A percentile compares a stretch with the other conserved stretches of the same genome.
Evolutionary conservation across 805 yeast genomes (phyloP).

Genomic region (Dipodascopsis uninucleata): DNA sequence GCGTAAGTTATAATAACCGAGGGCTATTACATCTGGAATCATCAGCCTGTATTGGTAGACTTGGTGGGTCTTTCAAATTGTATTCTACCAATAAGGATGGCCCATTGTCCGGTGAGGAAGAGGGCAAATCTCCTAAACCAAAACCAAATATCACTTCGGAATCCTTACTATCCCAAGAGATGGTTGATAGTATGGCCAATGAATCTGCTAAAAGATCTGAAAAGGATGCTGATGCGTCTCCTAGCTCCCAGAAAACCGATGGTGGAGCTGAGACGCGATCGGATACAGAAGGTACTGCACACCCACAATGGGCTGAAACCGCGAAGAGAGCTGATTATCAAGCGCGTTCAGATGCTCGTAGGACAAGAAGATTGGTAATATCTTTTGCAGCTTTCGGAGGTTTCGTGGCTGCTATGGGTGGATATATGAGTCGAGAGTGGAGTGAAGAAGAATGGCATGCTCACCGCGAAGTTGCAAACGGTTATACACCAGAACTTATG

Average conservation of each 20-base stretch:
- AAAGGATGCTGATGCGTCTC: constrained; percentile 7
- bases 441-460: constrained; percentile 61
- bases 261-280: constrained; percentile 24
- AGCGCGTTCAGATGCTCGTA: constrained; percentile 34
- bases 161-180: constrained; percentile 20
- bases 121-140: constrained; percentile 22
- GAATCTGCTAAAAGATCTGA: not conserved
- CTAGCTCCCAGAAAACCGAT: constrained; percentile 24
- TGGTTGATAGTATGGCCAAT: constrained; percentile 15
- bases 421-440: constrained; percentile 24
- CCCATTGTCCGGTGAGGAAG: too few relatives aligned
- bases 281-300: constrained; percentile 13
- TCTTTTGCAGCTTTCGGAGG: constrained; percentile 7
- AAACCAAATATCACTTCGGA: constrained; percentile 24
- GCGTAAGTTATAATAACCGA: too few relatives aligned
- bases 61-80: too few relatives aligned
- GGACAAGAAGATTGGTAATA: constrained; percentile 13
- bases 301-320: constrained; percentile 52
- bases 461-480: constrained; percentile 55
- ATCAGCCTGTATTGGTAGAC: too few relatives aligned
- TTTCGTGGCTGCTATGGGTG: constrained; percentile 11
- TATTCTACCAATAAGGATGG: too few relatives aligned
- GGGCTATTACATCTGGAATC: too few relatives aligned
- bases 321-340: constrained; percentile 40
- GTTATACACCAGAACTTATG: constrained; percentile 62